Base-by-base conservation (phyloP, 2,329 filamentous ascomycete genomes). In the Nigrospora sphaerica region DNA sequence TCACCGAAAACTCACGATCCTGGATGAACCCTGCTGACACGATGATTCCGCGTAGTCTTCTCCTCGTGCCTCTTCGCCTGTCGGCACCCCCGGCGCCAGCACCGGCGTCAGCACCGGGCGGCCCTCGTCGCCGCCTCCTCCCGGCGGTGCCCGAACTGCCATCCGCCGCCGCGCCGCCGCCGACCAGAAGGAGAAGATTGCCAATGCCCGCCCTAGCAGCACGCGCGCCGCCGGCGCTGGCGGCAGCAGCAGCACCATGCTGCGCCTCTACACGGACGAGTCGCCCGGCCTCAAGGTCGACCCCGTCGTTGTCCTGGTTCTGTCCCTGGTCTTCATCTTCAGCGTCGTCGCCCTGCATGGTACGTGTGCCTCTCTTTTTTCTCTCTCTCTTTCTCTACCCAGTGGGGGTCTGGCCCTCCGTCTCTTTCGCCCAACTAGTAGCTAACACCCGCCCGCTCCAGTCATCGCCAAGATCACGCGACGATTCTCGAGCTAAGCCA, bases 211-310 rank as follows among this genome's bases (percentile, higher is more conserved):
- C 58, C 93, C 93, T 43, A 88, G 85, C 67, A 95, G 88, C 74
- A 98, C 93, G 56, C 82, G 93, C 61, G 84, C 92, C 35, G 93
- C 93, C 32, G 93, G 93, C 58, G 93, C 93, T 16, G 93, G 93
- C 57, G 93, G 93, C 55, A 96, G 90, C 66, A 95, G 86, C 69
- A 95, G 89, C 74, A 98, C 93, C 45, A 98, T 98, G 93, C 78
- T 98, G 75, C 92, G 91, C 89, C 85, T 98, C 39, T 98, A 98
- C 82, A 98, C 93, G 48, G 93, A 98, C 66, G 93, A 98, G 76
- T 95, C 88, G 55, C 93, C 93, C 49, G 93, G 93, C 52, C 77
- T 98, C 61, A 95, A 96, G 77, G 93, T 98, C 55, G 93, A 98
- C 68, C 93, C 93, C 18, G 93, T 98, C 49, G 91, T 98, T 55